Evolutionary conservation across 352 stramenopile genomes (phyloP).

Genomic region (Phytopythium aichiense): DNA sequence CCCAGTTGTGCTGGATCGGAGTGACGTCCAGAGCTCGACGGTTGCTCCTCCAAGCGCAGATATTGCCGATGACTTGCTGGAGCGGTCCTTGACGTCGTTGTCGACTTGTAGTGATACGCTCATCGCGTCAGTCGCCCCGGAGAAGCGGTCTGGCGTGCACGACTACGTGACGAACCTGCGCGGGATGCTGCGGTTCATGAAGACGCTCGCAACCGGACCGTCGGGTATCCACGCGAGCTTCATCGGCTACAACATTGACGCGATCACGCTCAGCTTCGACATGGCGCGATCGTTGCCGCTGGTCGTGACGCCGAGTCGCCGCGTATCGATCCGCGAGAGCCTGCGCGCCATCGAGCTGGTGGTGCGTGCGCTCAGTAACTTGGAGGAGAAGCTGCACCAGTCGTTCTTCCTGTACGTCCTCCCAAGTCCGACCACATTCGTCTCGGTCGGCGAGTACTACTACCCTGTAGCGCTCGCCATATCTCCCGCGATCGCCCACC

Average conservation of each 20-base stretch:
- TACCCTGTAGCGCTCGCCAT: constrained; percentile 71
- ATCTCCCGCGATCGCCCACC: constrained; percentile 58
- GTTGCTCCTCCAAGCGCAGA: not conserved
- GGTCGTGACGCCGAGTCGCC: not conserved
- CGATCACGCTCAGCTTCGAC: constrained; percentile 49
- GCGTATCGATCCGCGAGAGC: constrained; percentile 20
- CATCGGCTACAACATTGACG: constrained; percentile 86
- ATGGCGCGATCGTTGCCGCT: not conserved
- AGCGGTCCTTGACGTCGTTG: constrained; percentile 5
- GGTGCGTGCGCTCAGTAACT: constrained; percentile 77
- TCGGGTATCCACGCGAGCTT: constrained; percentile 71
- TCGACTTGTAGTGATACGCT: not conserved
- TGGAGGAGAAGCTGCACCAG: constrained; percentile 87
- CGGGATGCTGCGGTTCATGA: constrained; percentile 83
- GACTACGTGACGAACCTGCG: constrained; percentile 54
- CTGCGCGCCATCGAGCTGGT: constrained; percentile 62
- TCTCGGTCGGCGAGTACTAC: constrained; percentile 87
- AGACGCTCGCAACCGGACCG: constrained; percentile 52
- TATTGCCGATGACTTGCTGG: constrained; percentile 9
- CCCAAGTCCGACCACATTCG: constrained; percentile 63
- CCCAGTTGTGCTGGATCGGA: constrained; percentile 43
- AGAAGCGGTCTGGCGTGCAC: constrained; percentile 15
- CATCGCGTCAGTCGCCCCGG: constrained; percentile 4
- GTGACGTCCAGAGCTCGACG: constrained; percentile 10
- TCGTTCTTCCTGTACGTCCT: constrained; percentile 88